Evolutionary conservation across 805 yeast species (phyloP).

Genomic region (Candida xiaguanensis): DNA sequence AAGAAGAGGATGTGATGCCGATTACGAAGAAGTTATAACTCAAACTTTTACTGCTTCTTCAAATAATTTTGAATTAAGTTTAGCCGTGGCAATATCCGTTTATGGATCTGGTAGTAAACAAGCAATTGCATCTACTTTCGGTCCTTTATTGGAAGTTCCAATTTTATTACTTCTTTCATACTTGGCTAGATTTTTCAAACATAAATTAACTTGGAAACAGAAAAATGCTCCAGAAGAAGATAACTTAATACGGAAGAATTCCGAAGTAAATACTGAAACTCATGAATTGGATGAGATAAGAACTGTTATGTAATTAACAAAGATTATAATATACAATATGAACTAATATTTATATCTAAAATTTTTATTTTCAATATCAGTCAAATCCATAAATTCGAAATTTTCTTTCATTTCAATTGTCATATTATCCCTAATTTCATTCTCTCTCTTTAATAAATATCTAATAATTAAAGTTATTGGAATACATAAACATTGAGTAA

Average conservation of each 20-base stretch:
- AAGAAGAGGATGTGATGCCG: slow-evolving; percentile 31
- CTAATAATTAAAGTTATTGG: slow-evolving; percentile 44
- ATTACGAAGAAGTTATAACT: slow-evolving; percentile 40
- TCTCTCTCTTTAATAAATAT: slow-evolving; percentile 45
- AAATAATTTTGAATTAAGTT: slow-evolving; percentile 54
- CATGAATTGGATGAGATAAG: background rate
- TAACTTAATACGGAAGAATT: background rate
- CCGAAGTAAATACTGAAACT: background rate
- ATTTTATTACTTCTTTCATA: slow-evolving; percentile 38
- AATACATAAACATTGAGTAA: slow-evolving; percentile 44
- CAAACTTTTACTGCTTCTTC: slow-evolving; percentile 58
- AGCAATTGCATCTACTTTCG: slow-evolving; percentile 58
- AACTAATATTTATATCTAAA: slow-evolving; percentile 51
- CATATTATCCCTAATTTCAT: slow-evolving; percentile 46
- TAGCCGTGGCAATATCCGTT: slow-evolving; percentile 50
- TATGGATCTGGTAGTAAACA: slow-evolving; percentile 51
- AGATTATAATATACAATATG: background rate
- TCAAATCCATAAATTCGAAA: slow-evolving; percentile 51
- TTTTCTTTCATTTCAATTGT: slow-evolving; percentile 20
- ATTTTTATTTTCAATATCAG: slow-evolving; percentile 54
- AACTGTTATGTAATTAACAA: background rate
- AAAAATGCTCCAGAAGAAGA: background rate
- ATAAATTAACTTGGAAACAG: slow-evolving; percentile 21
- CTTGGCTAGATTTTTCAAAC: slow-evolving; percentile 31
- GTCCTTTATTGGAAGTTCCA: slow-evolving; percentile 59